These are phyloP conservation scores for Ganoderma boninense DNA, from an alignment of 1,284 basidiomycete genomes.

Conservation along the genomic window DNA sequence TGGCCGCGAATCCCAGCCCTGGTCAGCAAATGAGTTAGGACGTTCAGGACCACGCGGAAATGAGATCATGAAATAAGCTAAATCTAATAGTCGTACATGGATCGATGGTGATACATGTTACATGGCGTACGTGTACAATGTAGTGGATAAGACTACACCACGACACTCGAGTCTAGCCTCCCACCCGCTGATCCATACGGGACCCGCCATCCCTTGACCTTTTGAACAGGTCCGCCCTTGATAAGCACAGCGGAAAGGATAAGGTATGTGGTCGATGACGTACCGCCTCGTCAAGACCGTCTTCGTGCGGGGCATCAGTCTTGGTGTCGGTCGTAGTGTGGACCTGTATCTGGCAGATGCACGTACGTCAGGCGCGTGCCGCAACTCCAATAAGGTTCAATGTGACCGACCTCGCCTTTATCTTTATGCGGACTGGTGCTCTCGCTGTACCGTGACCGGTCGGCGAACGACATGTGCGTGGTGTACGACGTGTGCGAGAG, in stretches of 20 bases:
- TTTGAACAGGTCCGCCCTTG: background rate
- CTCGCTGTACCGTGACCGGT: background rate
- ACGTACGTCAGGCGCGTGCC: background rate
- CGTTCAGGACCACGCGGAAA: background rate
- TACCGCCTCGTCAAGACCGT: background rate
- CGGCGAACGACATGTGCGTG: background rate
- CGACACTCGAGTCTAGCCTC: background rate
- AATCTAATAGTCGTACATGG: background rate
- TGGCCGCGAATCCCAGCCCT: background rate
- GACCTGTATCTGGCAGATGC: background rate
- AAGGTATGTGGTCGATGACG: background rate
- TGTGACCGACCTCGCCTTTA: background rate
- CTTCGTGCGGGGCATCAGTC: background rate
- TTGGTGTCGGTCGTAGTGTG: slow-evolving; percentile 7
- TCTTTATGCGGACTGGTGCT: background rate
- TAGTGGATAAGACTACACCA: background rate
- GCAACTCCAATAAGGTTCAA: too few relatives aligned
- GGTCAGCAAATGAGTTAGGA: background rate
- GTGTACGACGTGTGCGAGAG: slow-evolving; percentile 4
- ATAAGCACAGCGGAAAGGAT: background rate
- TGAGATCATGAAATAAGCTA: background rate
- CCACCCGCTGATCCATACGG: background rate
- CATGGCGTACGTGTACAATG: background rate
- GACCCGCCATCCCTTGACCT: background rate
- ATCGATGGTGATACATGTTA: background rate